Evolutionary conservation across 805 yeast genomes (phyloP), one percentile per base, ranked within the genome.

Genomic region (Hagleromyces aurorensis): DNA sequence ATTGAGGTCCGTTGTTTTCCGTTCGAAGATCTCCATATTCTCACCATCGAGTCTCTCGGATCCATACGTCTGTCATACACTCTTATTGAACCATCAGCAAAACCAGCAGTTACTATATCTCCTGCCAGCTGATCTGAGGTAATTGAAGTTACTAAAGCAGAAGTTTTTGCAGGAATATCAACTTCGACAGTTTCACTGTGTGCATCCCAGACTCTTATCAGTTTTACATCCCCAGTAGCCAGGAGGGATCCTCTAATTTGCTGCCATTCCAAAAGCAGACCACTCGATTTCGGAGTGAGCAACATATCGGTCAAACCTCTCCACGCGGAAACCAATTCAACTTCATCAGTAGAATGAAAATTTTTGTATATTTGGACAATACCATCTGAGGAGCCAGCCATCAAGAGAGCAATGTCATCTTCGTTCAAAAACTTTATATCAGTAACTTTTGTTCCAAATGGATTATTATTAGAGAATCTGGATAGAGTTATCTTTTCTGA

Each of bases 81-180:
- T 34, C 97, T 69, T 25, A 91, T 61, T 7, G 82, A 74, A 72
- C 97, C 66, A 54, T 91, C 97, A 16, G 78, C 85, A 55, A 89
- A 91, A 0, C 98, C 98, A 6, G 93, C 87, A 22, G 84, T 77
- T 44, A 91, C 75, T 1, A 85, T 67, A 45, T 89, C 78, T 11
- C 98, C 97, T 0, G 95, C 84, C 7, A 91, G 89, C 50, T 89
- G 96, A 51, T 91, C 98, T 0, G 96, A 85, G 0, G 97, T 87
- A 30, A 91, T 61, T 1, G 93, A 69, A 0, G 95, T 81, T 29
- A 91, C 79, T n/a, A 89, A 75, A 12, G 89, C 76, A 1, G 94
- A 75, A 0, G 95, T 83, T 33, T 96, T 69, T 0, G 94, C 93
- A 0, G 97, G 96, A 28, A 91, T 79, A 46, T 86, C 96, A 11